Evolutionary conservation across 2,329 filamentous ascomycete genomes (phyloP), one percentile per base, ranked within the genome.

Genomic region (Claviceps sp.): DNA sequence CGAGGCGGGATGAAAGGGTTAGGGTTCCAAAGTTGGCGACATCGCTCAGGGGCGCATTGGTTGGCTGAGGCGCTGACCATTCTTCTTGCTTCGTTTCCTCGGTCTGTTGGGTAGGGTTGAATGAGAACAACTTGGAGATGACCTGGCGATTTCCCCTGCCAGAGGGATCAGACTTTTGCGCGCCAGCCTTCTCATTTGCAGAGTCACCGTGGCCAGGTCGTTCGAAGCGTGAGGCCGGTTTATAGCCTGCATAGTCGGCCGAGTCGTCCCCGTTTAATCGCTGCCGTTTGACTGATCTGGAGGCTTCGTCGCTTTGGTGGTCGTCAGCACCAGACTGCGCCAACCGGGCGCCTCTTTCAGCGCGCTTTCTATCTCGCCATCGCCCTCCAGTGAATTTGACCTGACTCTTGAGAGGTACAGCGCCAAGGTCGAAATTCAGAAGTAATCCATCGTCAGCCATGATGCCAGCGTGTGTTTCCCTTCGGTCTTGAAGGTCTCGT

Each of bases 371-470:
- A 65, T 95, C 90, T 63, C 87, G 85, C 93, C 93, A 98, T 60
- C 81, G 80, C n/a, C 93, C 93, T 59, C 93, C 93, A 65, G 86
- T 93, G 67, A 94, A 87, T 59, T 76, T 81, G 55, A 78, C 72
- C 51, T 78, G 71, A 5, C 77, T 73, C 54, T 82, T 76, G 51
- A 87, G 65, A 13, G 85, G 77, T 18, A 73, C 77, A 55, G 87
- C 82, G 30, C 80, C 78, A 53, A 95, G 73, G 60, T 89, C 83
- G 65, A 97, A 96, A 62, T 97, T 97, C 64, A 97, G 74, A 53
- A 96, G 78, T 81, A 98, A 86, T 59, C 89, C 89, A 82, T 95
- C 87, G 73, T 97, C 90, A 49, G 87, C 87, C 90, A 97, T 96
- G 55, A 45, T 56, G 41, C 18, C 8, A 26, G 44, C 30, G 20